Evolutionary conservation across 768 basidiomycete genomes (phyloP).

Genomic region (Lentinula sp.): DNA sequence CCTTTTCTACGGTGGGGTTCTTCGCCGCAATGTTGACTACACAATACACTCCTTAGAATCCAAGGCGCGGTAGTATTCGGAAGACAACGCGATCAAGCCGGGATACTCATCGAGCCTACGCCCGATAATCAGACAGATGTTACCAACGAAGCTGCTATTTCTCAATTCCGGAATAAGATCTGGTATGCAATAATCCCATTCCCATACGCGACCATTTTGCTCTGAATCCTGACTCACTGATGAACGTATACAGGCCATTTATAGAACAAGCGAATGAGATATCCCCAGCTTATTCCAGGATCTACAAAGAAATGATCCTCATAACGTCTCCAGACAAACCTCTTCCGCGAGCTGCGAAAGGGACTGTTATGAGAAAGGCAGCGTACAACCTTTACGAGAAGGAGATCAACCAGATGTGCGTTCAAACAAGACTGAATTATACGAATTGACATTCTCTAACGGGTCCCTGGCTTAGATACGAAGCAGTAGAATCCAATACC

Average conservation of each 20-base stretch:
- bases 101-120: slow-evolving; percentile 25
- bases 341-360: slow-evolving; percentile 39
- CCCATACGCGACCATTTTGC: background rate
- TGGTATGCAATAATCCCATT: slow-evolving; percentile 20
- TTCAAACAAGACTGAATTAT: too few relatives aligned
- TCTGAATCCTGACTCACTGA: background rate
- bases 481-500: slow-evolving; percentile 17
- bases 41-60: slow-evolving; percentile 12
- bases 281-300: slow-evolving; percentile 33
- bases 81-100: slow-evolving; percentile 24
- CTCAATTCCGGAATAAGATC: slow-evolving; percentile 28
- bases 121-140: slow-evolving; percentile 22
- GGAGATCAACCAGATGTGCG: slow-evolving; percentile 33
- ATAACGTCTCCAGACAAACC: slow-evolving; percentile 33
- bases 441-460: too few relatives aligned
- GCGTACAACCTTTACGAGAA: slow-evolving; percentile 29
- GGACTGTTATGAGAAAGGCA: slow-evolving; percentile 36
- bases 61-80: slow-evolving; percentile 38
- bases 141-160: slow-evolving; percentile 18
- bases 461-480: slow-evolving; percentile 16
- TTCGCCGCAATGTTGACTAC: too few relatives aligned
- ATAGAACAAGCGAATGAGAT: slow-evolving; percentile 36
- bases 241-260: slow-evolving; percentile 18
- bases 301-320: slow-evolving; percentile 49
- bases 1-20: slow-evolving; percentile 10